phyloP scores from a whole-genome alignment of 1,139 yeast genomes.

The Sugiyamaella grinbergsii region DNA sequence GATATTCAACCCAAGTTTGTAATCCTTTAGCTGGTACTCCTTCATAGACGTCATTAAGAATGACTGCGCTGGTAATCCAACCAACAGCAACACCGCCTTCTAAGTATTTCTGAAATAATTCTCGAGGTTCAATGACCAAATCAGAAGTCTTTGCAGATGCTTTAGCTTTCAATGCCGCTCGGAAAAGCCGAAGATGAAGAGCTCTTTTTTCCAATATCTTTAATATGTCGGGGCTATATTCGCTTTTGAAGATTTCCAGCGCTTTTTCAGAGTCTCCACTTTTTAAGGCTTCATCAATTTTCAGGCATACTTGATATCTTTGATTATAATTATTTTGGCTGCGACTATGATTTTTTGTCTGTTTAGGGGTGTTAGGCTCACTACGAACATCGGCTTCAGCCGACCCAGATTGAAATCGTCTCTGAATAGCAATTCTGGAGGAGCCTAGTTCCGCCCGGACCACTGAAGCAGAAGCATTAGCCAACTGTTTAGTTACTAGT shows the following conservation, averaged over 20 bases:
- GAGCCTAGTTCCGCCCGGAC: neutral
- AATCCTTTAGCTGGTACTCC: conserved; percentile 38
- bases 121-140: conserved; percentile 8
- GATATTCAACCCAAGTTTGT: conserved; percentile 42
- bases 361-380: neutral
- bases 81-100: conserved; percentile 31
- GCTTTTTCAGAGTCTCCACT: conserved; percentile 10
- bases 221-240: conserved; percentile 1
- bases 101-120: conserved; percentile 25
- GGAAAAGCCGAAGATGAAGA: conserved; percentile 11
- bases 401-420: conserved; percentile 7
- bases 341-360: neutral
- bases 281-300: conserved; percentile 11
- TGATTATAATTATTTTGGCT: neutral
- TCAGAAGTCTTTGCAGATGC: neutral
- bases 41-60: conserved; percentile 31
- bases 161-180: conserved; percentile 11
- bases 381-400: neutral
- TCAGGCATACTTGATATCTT: neutral
- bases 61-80: conserved; percentile 37
- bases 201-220: conserved; percentile 3
- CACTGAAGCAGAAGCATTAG: conserved; percentile 6
- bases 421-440: neutral
- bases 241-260: conserved; percentile 8
- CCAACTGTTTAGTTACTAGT: neutral